phyloP scores from a whole-genome alignment of 306 rosid species.

The Prosopis cineraria region DNA sequence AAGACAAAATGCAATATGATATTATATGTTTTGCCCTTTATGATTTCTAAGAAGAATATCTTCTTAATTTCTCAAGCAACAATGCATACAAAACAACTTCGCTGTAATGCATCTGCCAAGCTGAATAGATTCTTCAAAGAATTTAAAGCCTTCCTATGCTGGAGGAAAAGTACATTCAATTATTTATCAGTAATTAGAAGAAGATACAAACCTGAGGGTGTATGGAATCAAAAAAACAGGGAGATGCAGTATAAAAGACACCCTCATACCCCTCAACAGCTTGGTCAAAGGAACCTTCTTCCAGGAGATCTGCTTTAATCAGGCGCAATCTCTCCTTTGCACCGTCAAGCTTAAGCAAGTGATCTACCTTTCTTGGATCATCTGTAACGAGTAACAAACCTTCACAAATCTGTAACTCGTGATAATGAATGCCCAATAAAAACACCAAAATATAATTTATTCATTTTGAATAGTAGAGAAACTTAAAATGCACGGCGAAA shows the following conservation, averaged over 20 bases:
- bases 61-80: neutral
- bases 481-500: neutral
- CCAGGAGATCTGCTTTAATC: neutral
- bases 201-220: constrained; percentile 55
- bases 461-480: neutral
- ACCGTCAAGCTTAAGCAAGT: constrained; percentile 12
- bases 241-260: constrained; percentile 50
- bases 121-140: neutral
- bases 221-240: neutral
- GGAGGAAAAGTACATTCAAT: neutral
- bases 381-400: neutral
- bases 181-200: neutral
- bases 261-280: constrained; percentile 5
- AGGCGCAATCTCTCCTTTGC: constrained; percentile 9
- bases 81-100: neutral
- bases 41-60: neutral
- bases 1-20: neutral
- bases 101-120: neutral
- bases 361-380: constrained; percentile 7
- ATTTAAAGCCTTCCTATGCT: neutral
- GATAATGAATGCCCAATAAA: neutral
- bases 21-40: neutral
- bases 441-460: neutral
- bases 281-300: constrained; percentile 6
- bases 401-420: neutral